phyloP scores from a whole-genome alignment of 2,329 filamentous ascomycete species.

The Ophiostoma angusticollis region DNA sequence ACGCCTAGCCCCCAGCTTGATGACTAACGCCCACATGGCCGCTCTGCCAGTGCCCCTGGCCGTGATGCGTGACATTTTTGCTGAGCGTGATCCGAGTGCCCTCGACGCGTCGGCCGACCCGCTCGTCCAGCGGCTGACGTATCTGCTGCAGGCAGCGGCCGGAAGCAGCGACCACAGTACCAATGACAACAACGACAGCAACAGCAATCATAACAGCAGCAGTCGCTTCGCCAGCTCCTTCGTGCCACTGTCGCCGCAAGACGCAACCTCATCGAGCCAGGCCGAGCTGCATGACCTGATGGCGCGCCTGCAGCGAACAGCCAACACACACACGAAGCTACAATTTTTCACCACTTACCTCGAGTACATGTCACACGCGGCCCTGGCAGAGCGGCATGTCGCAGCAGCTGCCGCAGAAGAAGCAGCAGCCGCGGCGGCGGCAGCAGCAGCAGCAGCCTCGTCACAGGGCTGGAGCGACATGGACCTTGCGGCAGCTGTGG shows the following conservation, averaged over 20 bases:
- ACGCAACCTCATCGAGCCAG: too few species aligned
- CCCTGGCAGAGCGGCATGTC: too few species aligned
- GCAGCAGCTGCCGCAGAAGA: conserved; percentile 2
- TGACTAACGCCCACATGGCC: conserved; percentile 6
- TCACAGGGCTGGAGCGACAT: not conserved
- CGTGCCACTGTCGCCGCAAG: too few species aligned
- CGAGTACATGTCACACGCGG: conserved; percentile 7
- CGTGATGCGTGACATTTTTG: conserved; percentile 6
- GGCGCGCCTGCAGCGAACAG: conserved; percentile 4
- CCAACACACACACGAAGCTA: conserved; percentile 6
- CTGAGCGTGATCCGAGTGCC: conserved; percentile 1
- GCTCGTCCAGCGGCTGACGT: conserved; percentile 1
- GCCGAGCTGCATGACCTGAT: conserved; percentile 7
- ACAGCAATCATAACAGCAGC: too few species aligned
- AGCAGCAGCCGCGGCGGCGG: not conserved
- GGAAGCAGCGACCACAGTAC: not conserved
- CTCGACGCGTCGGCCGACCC: not conserved
- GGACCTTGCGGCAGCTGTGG: too few species aligned
- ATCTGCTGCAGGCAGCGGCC: not conserved
- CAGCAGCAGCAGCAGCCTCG: not conserved
- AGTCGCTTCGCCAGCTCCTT: too few species aligned
- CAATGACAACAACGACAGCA: not conserved
- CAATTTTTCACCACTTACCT: conserved; percentile 10
- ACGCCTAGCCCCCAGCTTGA: too few species aligned
- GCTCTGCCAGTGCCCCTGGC: conserved; percentile 6